Evolutionary conservation across 2,329 filamentous ascomycete species (phyloP).

Genomic region (Colletotrichum orchidophilum): DNA sequence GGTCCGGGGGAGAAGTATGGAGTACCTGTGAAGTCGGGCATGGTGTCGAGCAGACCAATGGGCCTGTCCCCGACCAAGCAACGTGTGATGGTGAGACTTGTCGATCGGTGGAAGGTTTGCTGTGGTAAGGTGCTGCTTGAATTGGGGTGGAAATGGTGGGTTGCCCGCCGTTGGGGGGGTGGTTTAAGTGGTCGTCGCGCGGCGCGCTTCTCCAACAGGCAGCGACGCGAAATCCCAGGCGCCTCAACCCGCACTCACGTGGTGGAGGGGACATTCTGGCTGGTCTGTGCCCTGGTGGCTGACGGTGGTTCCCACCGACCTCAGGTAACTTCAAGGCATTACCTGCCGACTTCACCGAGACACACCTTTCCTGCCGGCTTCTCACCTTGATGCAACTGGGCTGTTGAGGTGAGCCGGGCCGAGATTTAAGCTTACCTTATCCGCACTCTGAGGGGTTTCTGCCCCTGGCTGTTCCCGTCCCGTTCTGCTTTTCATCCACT

Average conservation of each 20-base stretch:
- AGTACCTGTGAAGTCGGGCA: constrained; percentile 31
- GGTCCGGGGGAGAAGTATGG: not conserved
- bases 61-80: not conserved
- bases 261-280: not conserved
- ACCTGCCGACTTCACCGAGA: not conserved
- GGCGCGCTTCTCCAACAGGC: constrained; percentile 10
- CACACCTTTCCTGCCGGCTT: not conserved
- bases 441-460: not conserved
- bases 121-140: not conserved
- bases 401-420: not conserved
- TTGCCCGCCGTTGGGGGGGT: not conserved
- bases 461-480: not conserved
- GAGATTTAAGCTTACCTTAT: not conserved
- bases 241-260: constrained; percentile 13
- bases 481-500: not conserved
- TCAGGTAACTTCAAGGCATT: too few relatives aligned
- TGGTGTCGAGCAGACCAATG: not conserved
- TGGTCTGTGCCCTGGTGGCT: not conserved
- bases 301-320: not conserved
- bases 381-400: not conserved
- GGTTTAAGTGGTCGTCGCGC: constrained; percentile 15
- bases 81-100: not conserved
- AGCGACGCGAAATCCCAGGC: constrained; percentile 15
- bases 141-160: not conserved
- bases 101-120: not conserved